phyloP scores from a whole-genome alignment of 73 alveolate species.

The Paramecium tetraurelia region DNA sequence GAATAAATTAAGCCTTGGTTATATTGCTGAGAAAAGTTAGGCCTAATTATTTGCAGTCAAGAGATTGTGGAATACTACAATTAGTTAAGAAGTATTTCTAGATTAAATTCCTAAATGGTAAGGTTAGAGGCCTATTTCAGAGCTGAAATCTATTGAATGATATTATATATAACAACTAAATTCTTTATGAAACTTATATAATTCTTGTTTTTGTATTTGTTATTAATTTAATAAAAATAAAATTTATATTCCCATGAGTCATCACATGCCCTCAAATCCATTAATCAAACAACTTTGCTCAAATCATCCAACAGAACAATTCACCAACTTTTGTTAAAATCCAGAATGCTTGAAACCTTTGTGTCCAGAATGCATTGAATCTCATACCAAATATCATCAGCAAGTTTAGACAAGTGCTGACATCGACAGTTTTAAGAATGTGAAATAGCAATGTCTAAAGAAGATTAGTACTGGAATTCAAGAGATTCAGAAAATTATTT shows the following conservation, averaged over 20 bases:
- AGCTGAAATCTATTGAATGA: not conserved
- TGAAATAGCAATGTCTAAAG: not conserved
- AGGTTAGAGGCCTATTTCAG: not conserved
- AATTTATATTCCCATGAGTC: not conserved
- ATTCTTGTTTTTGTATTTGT: not conserved
- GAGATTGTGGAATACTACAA: not conserved
- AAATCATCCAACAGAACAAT: not conserved
- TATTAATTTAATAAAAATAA: not conserved
- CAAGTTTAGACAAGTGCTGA: constrained; percentile 24
- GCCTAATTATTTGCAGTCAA: not conserved
- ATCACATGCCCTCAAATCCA: not conserved
- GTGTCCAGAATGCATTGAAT: constrained; percentile 37
- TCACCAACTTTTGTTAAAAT: constrained; percentile 21
- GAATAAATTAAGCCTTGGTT: not conserved
- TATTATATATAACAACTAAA: too few relatives aligned
- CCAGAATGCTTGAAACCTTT: not conserved
- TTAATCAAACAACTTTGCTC: not conserved
- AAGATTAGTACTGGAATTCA: not conserved
- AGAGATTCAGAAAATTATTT: not conserved
- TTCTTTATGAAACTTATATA: too few relatives aligned
- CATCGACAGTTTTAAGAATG: constrained; percentile 16
- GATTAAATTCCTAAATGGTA: not conserved
- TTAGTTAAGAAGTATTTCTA: not conserved
- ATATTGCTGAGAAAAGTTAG: not conserved
- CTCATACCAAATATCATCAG: not conserved